Evolutionary conservation across 2,329 filamentous ascomycete genomes (phyloP), one percentile per base, ranked within the genome.

Genomic region (Colletotrichum caudatum): DNA sequence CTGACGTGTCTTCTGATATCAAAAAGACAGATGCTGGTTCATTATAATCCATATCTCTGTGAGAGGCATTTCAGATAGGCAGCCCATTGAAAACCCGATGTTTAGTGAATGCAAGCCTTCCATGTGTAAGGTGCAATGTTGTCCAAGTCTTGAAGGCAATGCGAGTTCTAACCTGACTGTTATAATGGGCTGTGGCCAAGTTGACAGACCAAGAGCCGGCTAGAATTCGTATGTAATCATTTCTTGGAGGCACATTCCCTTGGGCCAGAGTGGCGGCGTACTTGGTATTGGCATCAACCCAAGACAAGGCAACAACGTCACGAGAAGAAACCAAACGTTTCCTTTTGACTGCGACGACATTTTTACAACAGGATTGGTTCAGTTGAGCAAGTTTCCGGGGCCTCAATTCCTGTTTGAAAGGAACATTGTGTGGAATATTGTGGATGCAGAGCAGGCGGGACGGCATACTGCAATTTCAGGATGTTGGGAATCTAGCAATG

Each of bases 61-160:
- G 16, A 18, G 14, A 5, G 14, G 16, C 6, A 18, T 16, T 18
- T 41, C 14, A 18, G 39, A 41, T 16, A 4, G 37, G 20, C 18
- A n/a, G 0, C n/a, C 4, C 1, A 46, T n/a, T 11, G 18, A 46
- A 11, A 46, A n/a, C 6, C 20, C 1, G n/a, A 8, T 44, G 18
- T 44, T 20, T 5, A 20, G 41, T 20, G 6, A 44, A 9, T 20
- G 1, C 16, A 44, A 20, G 16, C 16, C 16, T 20, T 44, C 41
- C 41, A 5, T 44, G 41, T 3, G 18, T 4, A n/a, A n/a, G 16
- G 20, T 46, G 9, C 44, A n/a, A 7, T n/a, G 8, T n/a, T n/a
- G 18, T 0, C 18, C 4, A 11, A 11, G 44, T n/a, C 1, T 3
- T 20, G 3, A 4, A 46, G 1, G 11, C 18, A 9, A 8, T n/a